Percentiles rank a stretch among this genome's conserved stretches.
phyloP scores from a whole-genome alignment of 2,329 filamentous ascomycete genomes.

The Pyricularia grisea region DNA sequence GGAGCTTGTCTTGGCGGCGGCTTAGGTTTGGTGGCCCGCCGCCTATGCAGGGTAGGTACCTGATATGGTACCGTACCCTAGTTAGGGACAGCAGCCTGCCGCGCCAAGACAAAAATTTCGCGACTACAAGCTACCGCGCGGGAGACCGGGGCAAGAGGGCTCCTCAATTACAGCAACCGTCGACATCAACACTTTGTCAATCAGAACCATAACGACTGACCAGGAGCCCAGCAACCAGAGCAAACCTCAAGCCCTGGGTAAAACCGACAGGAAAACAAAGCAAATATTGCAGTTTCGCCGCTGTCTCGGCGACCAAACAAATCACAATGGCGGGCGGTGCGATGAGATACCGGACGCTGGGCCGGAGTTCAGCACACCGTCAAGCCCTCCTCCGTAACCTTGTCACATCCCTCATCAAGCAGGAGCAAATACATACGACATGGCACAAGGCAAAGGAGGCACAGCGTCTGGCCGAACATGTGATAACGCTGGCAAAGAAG shows the following conservation, averaged over 20 bases:
- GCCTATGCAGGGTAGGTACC: neutral
- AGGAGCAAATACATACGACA: constrained; percentile 91
- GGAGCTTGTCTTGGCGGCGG: too few relatives aligned
- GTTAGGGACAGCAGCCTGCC: neutral
- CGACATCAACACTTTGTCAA: neutral
- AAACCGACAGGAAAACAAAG: neutral
- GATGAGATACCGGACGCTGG: constrained; percentile 82
- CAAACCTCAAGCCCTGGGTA: neutral
- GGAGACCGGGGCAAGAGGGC: neutral
- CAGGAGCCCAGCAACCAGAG: neutral
- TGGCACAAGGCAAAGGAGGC: constrained; percentile 97
- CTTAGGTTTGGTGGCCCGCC: too few relatives aligned
- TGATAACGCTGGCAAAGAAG: constrained; percentile 89
- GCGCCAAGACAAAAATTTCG: constrained; percentile 12
- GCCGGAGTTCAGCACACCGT: constrained; percentile 77
- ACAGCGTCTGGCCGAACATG: constrained; percentile 84
- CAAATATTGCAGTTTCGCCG: constrained; percentile 9
- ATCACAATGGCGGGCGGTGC: constrained; percentile 70
- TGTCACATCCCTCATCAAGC: constrained; percentile 85
- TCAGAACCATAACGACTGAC: neutral
- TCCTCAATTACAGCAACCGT: neutral
- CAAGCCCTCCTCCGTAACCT: constrained; percentile 91
- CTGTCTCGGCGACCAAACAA: constrained; percentile 3
- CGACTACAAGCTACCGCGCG: constrained; percentile 1
- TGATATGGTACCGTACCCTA: neutral